Evolutionary conservation across 306 rosid genomes (phyloP), one percentile per base, ranked within the genome.

Genomic region (Arachis stenosperma): DNA sequence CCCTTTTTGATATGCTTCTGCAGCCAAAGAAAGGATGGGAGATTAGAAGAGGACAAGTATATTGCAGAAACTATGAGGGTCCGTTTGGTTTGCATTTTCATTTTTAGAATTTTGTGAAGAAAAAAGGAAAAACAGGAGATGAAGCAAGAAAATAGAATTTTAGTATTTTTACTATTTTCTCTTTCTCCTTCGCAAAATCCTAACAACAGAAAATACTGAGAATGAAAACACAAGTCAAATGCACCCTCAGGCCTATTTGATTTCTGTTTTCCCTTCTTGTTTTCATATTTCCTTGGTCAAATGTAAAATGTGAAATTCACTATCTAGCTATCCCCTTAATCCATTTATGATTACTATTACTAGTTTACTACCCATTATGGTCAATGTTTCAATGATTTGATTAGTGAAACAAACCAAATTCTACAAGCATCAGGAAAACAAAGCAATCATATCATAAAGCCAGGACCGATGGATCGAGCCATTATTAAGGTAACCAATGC

Each of bases 1-100:
- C 13, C 98, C 97, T 0, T 78, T 91, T 80, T 91, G 80, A 81
- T 88, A 94, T 80, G 96, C 97, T 61, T 94, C 97, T 94, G 90
- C 29, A 78, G 53, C 71, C 68, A 81, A 60, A 37, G 44, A 78
- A 74, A 68, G 48, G 12, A 61, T 39, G 61, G 59, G 47, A 33
- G 13, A 50, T 52, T 42, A 69, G 62, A 30, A 29, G 46, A 62
- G 5, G 41, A 46, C 2, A 57, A 59, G 22, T 6, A 52, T 54
- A 47, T 61, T 53, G 14, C 5, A 58, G 17, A 75, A 70, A 61
- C 33, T 58, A 56, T 6, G n/a, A 30, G 4, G 17, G 15, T 36
- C 27, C 27, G 27, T 22, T 22, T 22, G 27, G 27, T 22, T 22
- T 22, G 27, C 27, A 22, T 22, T 22, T 22, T 22, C 1, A 22